Percentiles rank a stretch among this genome's conserved stretches.
Evolutionary conservation across 169 alveolate species (phyloP).

Genomic region (Cyclospora cayetanensis): DNA sequence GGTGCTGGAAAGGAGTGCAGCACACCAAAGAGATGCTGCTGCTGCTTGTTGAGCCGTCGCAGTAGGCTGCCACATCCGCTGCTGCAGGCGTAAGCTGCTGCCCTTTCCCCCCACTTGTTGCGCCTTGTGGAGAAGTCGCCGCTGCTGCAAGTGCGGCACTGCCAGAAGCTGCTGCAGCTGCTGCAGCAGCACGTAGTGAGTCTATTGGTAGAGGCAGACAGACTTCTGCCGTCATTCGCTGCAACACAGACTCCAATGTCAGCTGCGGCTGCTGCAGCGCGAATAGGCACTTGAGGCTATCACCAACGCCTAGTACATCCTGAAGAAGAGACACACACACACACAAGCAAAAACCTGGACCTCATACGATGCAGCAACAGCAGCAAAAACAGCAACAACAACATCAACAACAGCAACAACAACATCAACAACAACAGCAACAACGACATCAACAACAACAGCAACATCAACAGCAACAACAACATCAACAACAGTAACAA

Average conservation of each 20-base stretch:
- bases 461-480: too few species aligned
- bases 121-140: too few species aligned
- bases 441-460: too few species aligned
- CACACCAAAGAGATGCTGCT: slow-evolving; percentile 10
- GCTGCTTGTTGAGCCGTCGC: slow-evolving; percentile 26
- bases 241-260: slow-evolving; percentile 10
- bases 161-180: neutral
- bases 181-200: slow-evolving; percentile 20
- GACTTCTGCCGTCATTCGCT: slow-evolving; percentile 12
- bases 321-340: neutral
- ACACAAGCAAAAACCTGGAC: too few species aligned
- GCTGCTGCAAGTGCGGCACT: neutral
- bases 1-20: slow-evolving; percentile 21
- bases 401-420: neutral
- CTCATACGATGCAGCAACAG: too few species aligned
- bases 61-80: neutral
- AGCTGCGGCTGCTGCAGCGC: slow-evolving; percentile 48
- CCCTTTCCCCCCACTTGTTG: neutral
- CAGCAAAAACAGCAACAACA: slow-evolving; percentile 13
- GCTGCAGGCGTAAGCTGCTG: neutral
- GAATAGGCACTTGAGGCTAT: slow-evolving; percentile 12
- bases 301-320: slow-evolving; percentile 9
- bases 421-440: too few species aligned
- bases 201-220: neutral
- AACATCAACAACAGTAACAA: too few species aligned